Evolutionary conservation across 2,329 filamentous ascomycete genomes (phyloP).

Genomic region (Fusarium bulbicola): DNA sequence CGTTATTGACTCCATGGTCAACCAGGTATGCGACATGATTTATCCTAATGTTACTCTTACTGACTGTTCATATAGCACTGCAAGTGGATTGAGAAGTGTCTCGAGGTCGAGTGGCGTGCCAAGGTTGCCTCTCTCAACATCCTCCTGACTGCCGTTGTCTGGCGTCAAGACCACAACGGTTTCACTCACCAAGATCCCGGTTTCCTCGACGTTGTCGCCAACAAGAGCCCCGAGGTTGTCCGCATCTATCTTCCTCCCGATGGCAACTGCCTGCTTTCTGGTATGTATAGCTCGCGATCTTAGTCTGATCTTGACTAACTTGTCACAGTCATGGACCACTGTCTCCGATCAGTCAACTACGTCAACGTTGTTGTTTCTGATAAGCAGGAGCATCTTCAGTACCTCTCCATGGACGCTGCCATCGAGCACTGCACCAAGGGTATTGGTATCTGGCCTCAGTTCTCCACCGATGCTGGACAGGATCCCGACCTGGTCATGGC

Average conservation of each 20-base stretch:
- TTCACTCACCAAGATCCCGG: slow-evolving; percentile 85
- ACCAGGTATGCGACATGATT: slow-evolving; percentile 60
- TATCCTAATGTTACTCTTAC: background rate
- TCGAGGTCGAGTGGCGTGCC: slow-evolving; percentile 81
- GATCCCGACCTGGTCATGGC: slow-evolving; percentile 82
- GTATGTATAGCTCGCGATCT: slow-evolving; percentile 35
- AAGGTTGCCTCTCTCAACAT: slow-evolving; percentile 82
- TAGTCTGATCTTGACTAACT: slow-evolving; percentile 20
- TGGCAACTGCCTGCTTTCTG: slow-evolving; percentile 78
- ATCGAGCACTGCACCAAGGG: slow-evolving; percentile 82
- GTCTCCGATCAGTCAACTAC: slow-evolving; percentile 77
- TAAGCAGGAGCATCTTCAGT: slow-evolving; percentile 82
- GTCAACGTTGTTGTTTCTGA: slow-evolving; percentile 84
- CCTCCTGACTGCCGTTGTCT: slow-evolving; percentile 79
- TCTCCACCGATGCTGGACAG: slow-evolving; percentile 72
- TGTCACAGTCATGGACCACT: slow-evolving; percentile 73
- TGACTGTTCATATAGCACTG: slow-evolving; percentile 64
- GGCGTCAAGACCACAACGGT: slow-evolving; percentile 85
- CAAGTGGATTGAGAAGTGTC: slow-evolving; percentile 85
- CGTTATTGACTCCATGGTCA: slow-evolving; percentile 86
- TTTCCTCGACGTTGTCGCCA: slow-evolving; percentile 81
- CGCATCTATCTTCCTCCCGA: slow-evolving; percentile 84
- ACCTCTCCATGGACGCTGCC: slow-evolving; percentile 76
- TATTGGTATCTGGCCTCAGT: slow-evolving; percentile 80
- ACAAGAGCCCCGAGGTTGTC: slow-evolving; percentile 82